Evolutionary conservation across 805 yeast species (phyloP), one percentile per base, ranked within the genome.

Genomic region (Citeromyces matritensis): DNA sequence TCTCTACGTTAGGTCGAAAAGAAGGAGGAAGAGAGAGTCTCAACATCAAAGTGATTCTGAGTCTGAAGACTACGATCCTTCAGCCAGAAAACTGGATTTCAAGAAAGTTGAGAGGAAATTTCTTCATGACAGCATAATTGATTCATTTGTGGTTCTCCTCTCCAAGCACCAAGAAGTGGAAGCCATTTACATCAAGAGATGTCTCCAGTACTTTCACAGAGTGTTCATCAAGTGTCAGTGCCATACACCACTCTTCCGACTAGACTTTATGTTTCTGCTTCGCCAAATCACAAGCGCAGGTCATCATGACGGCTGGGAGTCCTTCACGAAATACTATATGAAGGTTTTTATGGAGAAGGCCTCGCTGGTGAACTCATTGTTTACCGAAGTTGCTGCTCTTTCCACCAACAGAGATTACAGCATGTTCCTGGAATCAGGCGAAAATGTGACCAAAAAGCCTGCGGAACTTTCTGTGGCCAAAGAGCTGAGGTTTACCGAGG

Each of bases 161-260:
- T 54, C 65, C 6, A 59, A 75, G 37, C 83, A 63, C 46, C 58
- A 56, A 31, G 94, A 83, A 35, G 50, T 86, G 24, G 51, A 64
- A 1, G 71, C 71, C 33, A 60, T 55, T 9, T 75, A 73, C 30
- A 54, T 88, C 29, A 74, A 73, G 40, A 62, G 65, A 30, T 73
- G 78, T 8, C 46, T 91, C 6, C 58, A 77, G 1, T 88, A 69
- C 44, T 73, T 85, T 44, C 83, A 81, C 44, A 58, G 81, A 21
- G 51, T 83, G 1, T 72, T 84, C 40, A 73, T 77, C 30, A 62
- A 71, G 30, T 64, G 70, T 26, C 76, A 79, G 35, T 64, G 61
- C 31, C 42, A 51, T 15, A 57, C 73, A 0, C 53, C 68, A 23
- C 49, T 81, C 23, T 75, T 63, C 42, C 58, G 95, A 31, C 46